A percentile compares a stretch with the other conserved stretches of the same genome.
Conservation (phyloP, 306 rosid genomes). For the Prinsepia uniflora region DNA sequence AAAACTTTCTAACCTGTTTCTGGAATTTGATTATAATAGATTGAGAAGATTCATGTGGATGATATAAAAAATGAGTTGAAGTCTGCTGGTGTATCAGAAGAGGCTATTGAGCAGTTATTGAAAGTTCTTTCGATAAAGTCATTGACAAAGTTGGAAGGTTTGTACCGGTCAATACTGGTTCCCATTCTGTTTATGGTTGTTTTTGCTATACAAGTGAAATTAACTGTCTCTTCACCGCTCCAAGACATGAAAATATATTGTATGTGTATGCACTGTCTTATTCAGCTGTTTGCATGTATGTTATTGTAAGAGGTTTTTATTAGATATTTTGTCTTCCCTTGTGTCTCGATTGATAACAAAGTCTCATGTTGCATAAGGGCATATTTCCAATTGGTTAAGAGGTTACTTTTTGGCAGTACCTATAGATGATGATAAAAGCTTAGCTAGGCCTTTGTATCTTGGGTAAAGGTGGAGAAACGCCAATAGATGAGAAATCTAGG, state of each 20-base stretch:
- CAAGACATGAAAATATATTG: neutral
- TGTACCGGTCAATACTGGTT: neutral
- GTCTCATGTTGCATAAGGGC: neutral
- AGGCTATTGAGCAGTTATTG: constrained; percentile 74
- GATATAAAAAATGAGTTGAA: constrained; percentile 73
- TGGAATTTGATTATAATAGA: constrained; percentile 37
- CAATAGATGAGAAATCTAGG: neutral
- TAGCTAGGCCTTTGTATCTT: neutral
- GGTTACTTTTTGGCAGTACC: neutral
- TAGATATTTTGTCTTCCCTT: neutral
- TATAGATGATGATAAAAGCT: neutral
- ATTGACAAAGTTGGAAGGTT: constrained; percentile 86
- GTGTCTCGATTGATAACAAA: neutral
- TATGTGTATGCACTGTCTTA: neutral
- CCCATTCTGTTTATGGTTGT: neutral
- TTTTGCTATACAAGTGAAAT: constrained; percentile 1
- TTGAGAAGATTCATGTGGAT: constrained; percentile 77
- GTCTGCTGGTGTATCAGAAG: constrained; percentile 60
- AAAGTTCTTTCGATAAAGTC: constrained; percentile 89
- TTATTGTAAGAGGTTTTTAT: neutral
- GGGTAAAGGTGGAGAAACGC: neutral
- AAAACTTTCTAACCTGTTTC: neutral
- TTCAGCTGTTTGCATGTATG: neutral
- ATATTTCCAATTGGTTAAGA: neutral
- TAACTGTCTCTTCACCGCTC: neutral